Evolutionary conservation across 2,329 filamentous ascomycete species (phyloP), one percentile per base, ranked within the genome.

Genomic region (Colletotrichum sp.): DNA sequence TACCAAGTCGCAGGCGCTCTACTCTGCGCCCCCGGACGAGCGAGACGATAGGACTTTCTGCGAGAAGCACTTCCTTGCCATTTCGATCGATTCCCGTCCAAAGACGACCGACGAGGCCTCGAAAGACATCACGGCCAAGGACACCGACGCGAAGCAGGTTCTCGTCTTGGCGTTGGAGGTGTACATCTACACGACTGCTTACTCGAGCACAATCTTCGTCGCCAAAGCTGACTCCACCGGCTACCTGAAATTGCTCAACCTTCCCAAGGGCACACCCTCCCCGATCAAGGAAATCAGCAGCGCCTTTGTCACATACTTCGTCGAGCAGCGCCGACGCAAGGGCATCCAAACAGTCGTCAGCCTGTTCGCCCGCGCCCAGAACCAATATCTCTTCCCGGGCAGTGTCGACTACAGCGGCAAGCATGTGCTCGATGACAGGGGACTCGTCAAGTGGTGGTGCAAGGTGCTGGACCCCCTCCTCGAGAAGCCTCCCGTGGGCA

Each of bases 221-320:
- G 96, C 96, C 76, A 99, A 99, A 84, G 97, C 97, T 63, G 97
- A 99, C 84, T 98, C 97, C 12, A 98, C 96, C 0, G 97, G 97
- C 29, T 97, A 95, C 81, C 85, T 98, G 12, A 87, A 92, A 77
- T 87, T 93, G 3, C 86, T 96, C 43, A 85, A 90, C 21, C 86
- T 94, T 0, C 90, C 92, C 18, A 89, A 86, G 77, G 87, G 90
- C n/a, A 86, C 88, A 0, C 87, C 90, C 0, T 97, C 94, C 5
- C 95, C 95, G 0, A 89, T 98, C 64, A 91, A 94, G 75, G 88
- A 91, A 36, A 89, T 97, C 58, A 93, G 92, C 62, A 91, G 92
- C 7, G 90, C 92, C 0, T 98, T 98, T 77, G 83, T 99, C 27
- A 87, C 90, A 13, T 94, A 94, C 83, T 87, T 99, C 1, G 88